These are phyloP conservation scores for Alternaria incomplexa DNA, from an alignment of 2,329 filamentous ascomycete species.

Conservation along the genomic window DNA sequence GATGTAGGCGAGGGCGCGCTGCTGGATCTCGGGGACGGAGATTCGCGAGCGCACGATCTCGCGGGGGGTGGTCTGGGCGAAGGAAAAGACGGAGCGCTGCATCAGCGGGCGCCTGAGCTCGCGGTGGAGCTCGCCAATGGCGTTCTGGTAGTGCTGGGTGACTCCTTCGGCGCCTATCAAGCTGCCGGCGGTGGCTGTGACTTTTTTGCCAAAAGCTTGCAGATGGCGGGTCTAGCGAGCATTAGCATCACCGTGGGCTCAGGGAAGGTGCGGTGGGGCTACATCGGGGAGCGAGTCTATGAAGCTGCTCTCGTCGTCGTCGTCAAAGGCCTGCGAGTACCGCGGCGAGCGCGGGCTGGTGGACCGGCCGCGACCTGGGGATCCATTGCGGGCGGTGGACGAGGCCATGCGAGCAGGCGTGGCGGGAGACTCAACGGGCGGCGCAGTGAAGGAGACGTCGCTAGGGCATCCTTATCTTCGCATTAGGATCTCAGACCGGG, in stretches of 20 bases:
- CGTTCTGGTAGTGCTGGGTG: conserved; percentile 77
- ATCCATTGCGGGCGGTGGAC: conserved; percentile 36
- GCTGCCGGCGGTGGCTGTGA: conserved; percentile 90
- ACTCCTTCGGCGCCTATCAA: conserved; percentile 70
- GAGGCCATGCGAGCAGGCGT: conserved; percentile 35
- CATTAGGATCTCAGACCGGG: neutral
- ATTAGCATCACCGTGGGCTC: conserved; percentile 22
- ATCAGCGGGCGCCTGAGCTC: conserved; percentile 83
- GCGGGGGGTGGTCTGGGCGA: conserved; percentile 89
- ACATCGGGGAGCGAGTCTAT: conserved; percentile 44
- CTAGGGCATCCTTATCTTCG: conserved; percentile 15
- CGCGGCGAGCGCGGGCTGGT: conserved; percentile 16
- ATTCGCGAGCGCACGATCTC: conserved; percentile 92
- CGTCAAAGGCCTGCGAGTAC: conserved; percentile 29
- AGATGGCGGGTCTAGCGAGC: conserved; percentile 75
- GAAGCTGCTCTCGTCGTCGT: conserved; percentile 40
- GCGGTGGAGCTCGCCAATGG: conserved; percentile 87
- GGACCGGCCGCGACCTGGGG: conserved; percentile 38
- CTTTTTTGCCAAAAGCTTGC: conserved; percentile 92
- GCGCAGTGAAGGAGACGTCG: neutral
- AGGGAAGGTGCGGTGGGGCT: conserved; percentile 6
- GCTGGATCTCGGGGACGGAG: conserved; percentile 90
- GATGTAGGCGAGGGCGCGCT: conserved; percentile 85
- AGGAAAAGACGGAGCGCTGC: conserved; percentile 88
- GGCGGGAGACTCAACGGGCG: conserved; percentile 1